Evolutionary conservation across 1,284 basidiomycete genomes (phyloP), one percentile per base, ranked within the genome.

Genomic region (Albatrellus sp.): DNA sequence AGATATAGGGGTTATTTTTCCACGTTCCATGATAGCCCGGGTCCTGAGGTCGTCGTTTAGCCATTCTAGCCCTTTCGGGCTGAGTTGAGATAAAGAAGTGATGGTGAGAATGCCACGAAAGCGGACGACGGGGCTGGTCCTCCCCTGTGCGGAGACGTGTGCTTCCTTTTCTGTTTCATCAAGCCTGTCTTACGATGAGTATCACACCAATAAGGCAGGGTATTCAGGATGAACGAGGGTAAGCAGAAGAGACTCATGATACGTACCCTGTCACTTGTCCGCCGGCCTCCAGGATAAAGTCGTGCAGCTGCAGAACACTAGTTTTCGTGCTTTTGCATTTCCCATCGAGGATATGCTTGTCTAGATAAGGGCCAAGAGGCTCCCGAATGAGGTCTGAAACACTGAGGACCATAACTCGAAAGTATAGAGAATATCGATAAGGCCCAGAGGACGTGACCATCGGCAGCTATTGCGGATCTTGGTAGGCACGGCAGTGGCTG

Each of bases 41-140:
- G 5, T 5, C 24, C 60, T 61, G 13, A 78, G 53, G 43, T 73
- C 72, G 5, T 44, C 34, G 40, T 72, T 58, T 5, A 78, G 52
- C 43, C 49, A 57, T 42, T 59, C 51, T 17, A 50, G 43, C 3
- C 72, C 76, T 43, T 55, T 54, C 0, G 60, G 57, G 0, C 72
- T 70, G 14, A 80, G 63, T 66, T 72, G 75, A 0, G 56, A 50
- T 0, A 71, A 59, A 2, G 56, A 45, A 11, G 60, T 50, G 42
- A 80, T 64, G 40, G 63, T 61, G 1, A 78, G 57, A 6, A 66
- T 52, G 1, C 74, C 76, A 37, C 64, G 68, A 46, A 78, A 73
- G 5, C 64, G 56, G 3, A 70, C 57, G 3, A 37, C 44, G 8
- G 38, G 20, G 24, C 47, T 37, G 7, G 17, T 24, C 7, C 7